Evolutionary conservation across 129 eudicot species (phyloP), one percentile per base, ranked within the genome.

Genomic region (Gnaphalium uliginosum): DNA sequence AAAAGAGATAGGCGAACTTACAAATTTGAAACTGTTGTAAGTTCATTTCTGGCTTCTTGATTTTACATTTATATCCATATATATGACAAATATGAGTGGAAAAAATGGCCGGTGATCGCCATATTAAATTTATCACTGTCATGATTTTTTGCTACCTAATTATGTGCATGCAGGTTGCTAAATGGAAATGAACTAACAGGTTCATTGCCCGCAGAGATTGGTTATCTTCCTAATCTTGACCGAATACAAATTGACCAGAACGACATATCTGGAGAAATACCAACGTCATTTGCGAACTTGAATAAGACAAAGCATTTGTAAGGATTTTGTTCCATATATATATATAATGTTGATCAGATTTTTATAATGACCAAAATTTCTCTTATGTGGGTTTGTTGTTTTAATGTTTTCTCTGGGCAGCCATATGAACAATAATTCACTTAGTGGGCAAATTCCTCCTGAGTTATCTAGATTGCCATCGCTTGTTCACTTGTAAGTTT

Each of bases 361-460:
- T 56, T 68, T 56, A 25, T 76, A 26, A 56, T 48, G 69, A 69
- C 51, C 14, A 10, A 17, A 65, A 66, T 53, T 8, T 22, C 15
- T 48, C 58, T 72, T 69, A 27, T 62, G n/a, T 41, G 41, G 81
- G 69, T 70, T 41, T 76, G 46, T 78, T 66, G 32, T 62, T 70
- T 57, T n/a, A 29, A 14, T 76, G 8, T 32, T 8, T 71, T 54
- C 50, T 67, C 63, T 85, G 81, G 59, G 51, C 93, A 94, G 98
- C 82, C 98, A 94, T 78, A 94, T 94, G 98, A 94, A 94, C 77
- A 94, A 94, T 78, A 94, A 94, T 73, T 94, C 97, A 56, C 83
- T 94, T 32, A 90, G 90, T 79, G 98, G 98, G 25, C 85, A 74
- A 81, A 90, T 94, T 60, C 98, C 98, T 62, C 79, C 87, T 4